Conservation (phyloP, 768 basidiomycete species). For the Rhizopogon salebrosus region DNA sequence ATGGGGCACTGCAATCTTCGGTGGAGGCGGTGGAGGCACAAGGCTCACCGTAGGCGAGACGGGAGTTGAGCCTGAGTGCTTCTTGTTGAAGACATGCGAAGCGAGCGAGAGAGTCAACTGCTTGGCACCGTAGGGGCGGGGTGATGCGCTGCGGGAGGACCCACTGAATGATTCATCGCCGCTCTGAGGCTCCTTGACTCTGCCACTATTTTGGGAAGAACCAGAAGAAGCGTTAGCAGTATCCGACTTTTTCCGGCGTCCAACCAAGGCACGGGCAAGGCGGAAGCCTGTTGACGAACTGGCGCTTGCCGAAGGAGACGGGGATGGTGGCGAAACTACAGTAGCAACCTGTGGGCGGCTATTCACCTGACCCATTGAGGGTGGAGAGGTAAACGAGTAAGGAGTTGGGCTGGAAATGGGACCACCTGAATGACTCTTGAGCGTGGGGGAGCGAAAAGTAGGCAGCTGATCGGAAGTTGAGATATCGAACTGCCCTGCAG, state of each 20-base stretch:
- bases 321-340: constrained; percentile 18
- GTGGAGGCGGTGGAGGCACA: constrained; percentile 29
- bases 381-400: constrained; percentile 16
- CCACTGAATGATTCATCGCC: constrained; percentile 12
- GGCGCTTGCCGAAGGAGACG: constrained; percentile 17
- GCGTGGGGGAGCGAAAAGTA: constrained; percentile 30
- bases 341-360: constrained; percentile 26
- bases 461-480: constrained; percentile 37
- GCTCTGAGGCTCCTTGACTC: constrained; percentile 14
- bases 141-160: constrained; percentile 5
- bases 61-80: constrained; percentile 21
- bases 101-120: constrained; percentile 38
- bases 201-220: constrained; percentile 11
- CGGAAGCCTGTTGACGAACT: constrained; percentile 19
- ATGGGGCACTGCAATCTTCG: constrained; percentile 26
- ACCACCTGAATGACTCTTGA: constrained; percentile 26
- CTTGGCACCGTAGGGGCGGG: constrained; percentile 23
- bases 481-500: constrained; percentile 36
- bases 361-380: constrained; percentile 30
- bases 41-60: constrained; percentile 28
- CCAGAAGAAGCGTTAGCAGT: constrained; percentile 11
- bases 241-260: constrained; percentile 30
- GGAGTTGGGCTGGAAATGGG: constrained; percentile 20
- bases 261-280: constrained; percentile 26
- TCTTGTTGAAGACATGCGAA: constrained; percentile 43